Evolutionary conservation across 495 filamentous ascomycete species (phyloP), one percentile per base, ranked within the genome.

Genomic region (Penicillium desertorum): DNA sequence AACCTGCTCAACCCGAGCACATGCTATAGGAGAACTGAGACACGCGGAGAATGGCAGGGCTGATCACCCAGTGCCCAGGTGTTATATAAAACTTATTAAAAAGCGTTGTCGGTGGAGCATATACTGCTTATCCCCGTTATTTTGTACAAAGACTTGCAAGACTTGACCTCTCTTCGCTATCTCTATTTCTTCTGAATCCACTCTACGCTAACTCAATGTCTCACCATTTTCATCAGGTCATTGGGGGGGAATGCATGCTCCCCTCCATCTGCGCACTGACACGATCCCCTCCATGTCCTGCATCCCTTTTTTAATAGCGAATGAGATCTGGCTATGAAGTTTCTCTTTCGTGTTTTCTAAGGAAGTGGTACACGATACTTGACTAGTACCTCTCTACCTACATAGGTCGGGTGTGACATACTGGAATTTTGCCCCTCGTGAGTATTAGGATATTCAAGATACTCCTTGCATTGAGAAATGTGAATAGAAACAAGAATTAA

Each of bases 231-330:
- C 14, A 46, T 47, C 25, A 47, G 27, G 17, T 47, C 45, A 48
- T 48, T 48, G 45, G 29, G 45, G 43, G 43, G 47, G 17, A 50
- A 23, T 37, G 64, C 20, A 47, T 41, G 12, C 43, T 34, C 65
- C 62, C 58, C 60, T 59, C 63, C 57, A 61, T 57, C 48, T 61
- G 64, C 62, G 64, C 64, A 64, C 56, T 64, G 64, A 67, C 62
- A 53, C 46, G 46, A 49, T 19, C 27, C 16, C 45, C 23, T 20
- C 22, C 22, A 7, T 27, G 7, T 20, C 17, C 49, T 41, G 50
- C 50, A 52, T 42, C 17, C 41, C 22, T n/a, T 19, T 44, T 22
- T 8, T 14, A 11, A 25, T 22, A 23, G 37, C 50, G 50, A 52
- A 52, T 52, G 6, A 23, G 11, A 51, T 47, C 27, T 29, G 6